Percentiles rank a stretch among this genome's conserved stretches.
These are phyloP conservation scores for Limnanthes douglasii DNA, from an alignment of 345 rosid species.

Conservation along the genomic window DNA sequence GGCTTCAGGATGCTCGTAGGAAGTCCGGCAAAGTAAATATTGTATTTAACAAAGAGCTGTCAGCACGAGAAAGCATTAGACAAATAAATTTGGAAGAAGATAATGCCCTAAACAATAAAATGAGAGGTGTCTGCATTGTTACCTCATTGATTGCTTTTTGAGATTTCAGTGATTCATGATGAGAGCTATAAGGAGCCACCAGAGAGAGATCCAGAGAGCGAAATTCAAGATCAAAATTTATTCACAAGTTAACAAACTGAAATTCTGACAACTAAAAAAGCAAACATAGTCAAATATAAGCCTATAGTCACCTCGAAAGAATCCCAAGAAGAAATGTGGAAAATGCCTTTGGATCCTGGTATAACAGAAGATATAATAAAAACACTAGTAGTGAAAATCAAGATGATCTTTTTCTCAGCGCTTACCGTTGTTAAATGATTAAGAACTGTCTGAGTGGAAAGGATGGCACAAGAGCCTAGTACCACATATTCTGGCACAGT, in stretches of 20 bases:
- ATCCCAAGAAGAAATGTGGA: conserved; percentile 70
- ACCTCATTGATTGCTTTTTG: conserved; percentile 97
- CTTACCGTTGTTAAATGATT: conserved; percentile 84
- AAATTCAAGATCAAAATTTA: conserved; percentile 7
- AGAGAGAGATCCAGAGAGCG: conserved; percentile 6
- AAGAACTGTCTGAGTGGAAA: conserved; percentile 82
- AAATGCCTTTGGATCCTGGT: conserved; percentile 77
- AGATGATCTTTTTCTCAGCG: conserved; percentile 9
- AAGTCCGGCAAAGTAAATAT: conserved; percentile 83
- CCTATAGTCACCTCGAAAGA: conserved; percentile 82
- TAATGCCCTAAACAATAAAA: neutral
- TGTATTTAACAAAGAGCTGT: conserved; percentile 99
- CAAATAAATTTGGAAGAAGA: neutral
- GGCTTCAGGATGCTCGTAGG: conserved; percentile 64
- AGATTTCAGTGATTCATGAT: conserved; percentile 85
- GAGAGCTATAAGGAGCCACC: conserved; percentile 90
- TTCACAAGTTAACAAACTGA: too few species aligned
- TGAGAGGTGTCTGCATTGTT: conserved; percentile 12
- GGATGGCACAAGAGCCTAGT: conserved; percentile 88
- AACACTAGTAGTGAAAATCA: conserved; percentile 9
- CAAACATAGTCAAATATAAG: conserved; percentile 1
- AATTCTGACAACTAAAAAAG: neutral
- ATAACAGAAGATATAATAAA: conserved; percentile 19
- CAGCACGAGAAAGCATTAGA: conserved; percentile 3
- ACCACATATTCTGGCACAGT: conserved; percentile 59